Base-by-base conservation (phyloP, 495 filamentous ascomycete species). In the Tuber magnatum region DNA sequence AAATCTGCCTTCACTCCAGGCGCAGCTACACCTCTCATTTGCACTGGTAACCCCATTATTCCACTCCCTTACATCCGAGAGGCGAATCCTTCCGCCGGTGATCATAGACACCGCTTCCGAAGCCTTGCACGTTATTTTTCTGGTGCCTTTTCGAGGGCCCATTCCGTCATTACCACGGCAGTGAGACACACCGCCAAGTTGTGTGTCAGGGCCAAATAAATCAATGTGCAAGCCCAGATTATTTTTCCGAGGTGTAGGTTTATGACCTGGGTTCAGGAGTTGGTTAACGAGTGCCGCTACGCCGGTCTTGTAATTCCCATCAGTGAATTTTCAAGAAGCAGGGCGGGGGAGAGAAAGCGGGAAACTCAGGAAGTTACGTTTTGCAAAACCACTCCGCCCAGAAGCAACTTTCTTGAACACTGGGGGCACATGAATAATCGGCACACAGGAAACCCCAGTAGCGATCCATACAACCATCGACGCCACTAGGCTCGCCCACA, bases 281-380 rank as follows among this genome's bases (percentile, higher is more conserved):
- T 80, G 77, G 38, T 74, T 46, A 32, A 81, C 78, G 9, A 81
- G 75, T 2, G 75, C 75, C 12, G 75, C 74, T 18, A 75, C 78
- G 28, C 72, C 75, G 14, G 74, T 56, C 22, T 73, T 73, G 48
- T 42, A n/a, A 43, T 9, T 39, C 38, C 18, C 35, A 22, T 42
- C 71, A 56, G 75, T 44, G 18, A 22, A 0, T 22, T 22, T 22
- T 6, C 44, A 2, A 48, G 18, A 48, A 48, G 44, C 18, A 16
- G 20, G 20, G 44, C 18, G 18, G 20, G 44, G 16, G 43, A n/a
- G 18, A 22, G 14, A 32, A 18, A 8, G 40, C 10, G 16, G 28
- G 24, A 16, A 20, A 79, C 77, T 41, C 77, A 76, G 68, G 78
- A 56, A 35, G 78, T 81, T 28, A 81, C 79, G 28, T 81, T 71